Conservation (phyloP, 108 stramenopile genomes). For the Hondaea fermentalgiana region DNA sequence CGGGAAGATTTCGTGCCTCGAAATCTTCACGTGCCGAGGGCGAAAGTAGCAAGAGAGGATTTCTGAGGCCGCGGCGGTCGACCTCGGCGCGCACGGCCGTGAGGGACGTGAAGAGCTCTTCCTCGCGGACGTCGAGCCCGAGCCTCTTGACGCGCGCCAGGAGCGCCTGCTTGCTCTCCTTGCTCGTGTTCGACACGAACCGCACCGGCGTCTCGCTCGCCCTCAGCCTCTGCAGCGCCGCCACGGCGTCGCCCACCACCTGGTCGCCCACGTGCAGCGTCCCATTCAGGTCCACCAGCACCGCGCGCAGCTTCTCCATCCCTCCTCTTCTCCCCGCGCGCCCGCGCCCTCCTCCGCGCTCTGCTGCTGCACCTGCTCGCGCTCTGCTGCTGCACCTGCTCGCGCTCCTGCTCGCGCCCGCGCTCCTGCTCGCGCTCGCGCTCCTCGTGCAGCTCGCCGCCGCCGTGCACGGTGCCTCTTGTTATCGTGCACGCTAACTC, state of each 20-base stretch:
- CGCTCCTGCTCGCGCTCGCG: neutral
- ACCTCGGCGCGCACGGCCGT: neutral
- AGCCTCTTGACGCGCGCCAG: neutral
- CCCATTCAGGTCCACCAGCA: conserved; percentile 8
- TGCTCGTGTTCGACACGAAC: conserved; percentile 16
- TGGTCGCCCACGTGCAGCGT: conserved; percentile 4
- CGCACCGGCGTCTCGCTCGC: neutral
- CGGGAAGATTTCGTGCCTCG: neutral
- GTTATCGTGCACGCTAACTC: too few relatives aligned
- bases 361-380: neutral
- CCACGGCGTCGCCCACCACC: neutral
- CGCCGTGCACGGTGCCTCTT: neutral
- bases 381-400: neutral
- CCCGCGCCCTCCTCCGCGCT: neutral
- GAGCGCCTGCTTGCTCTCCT: neutral
- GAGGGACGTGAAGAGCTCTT: neutral
- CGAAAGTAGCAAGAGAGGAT: neutral
- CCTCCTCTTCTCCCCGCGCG: neutral
- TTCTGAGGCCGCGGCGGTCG: neutral
- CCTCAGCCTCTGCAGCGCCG: neutral
- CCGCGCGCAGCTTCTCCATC: neutral
- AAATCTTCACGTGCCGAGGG: neutral
- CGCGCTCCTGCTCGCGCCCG: neutral
- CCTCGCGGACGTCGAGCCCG: neutral
- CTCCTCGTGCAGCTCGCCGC: neutral